These are phyloP conservation scores for Apiospora marii DNA, from an alignment of 2,329 filamentous ascomycete species.

Conservation along the genomic window DNA sequence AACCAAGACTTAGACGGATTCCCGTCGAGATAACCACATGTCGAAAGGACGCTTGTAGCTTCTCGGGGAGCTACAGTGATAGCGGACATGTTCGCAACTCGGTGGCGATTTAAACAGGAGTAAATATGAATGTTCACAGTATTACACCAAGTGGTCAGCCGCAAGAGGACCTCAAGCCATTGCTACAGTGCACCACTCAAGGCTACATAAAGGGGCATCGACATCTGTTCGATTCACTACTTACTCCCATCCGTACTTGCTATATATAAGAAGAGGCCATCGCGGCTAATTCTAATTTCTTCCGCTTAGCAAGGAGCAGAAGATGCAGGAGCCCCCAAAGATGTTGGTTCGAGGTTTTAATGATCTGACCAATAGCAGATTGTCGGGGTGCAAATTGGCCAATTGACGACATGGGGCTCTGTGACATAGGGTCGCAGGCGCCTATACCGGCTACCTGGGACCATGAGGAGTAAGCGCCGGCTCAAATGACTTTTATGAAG, in stretches of 20 bases:
- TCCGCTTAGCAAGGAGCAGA: not conserved
- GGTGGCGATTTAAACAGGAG: not conserved
- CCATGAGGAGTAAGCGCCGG: not conserved
- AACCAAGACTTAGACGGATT: constrained; percentile 40
- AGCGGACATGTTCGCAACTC: not conserved
- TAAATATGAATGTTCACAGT: not conserved
- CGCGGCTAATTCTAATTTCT: not conserved
- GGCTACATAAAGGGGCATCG: not conserved
- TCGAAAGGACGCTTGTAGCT: not conserved
- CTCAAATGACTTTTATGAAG: not conserved
- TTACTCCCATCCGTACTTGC: not conserved
- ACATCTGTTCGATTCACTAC: not conserved
- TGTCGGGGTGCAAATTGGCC: not conserved
- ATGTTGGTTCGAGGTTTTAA: not conserved
- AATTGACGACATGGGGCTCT: not conserved
- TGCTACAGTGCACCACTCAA: not conserved
- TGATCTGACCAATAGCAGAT: not conserved
- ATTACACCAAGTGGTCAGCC: not conserved
- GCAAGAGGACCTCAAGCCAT: not conserved
- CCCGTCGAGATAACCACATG: constrained; percentile 44
- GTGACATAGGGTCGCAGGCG: not conserved
- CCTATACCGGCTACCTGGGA: not conserved
- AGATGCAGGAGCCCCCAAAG: not conserved
- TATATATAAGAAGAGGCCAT: not conserved
- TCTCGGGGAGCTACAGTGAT: not conserved